Evolutionary conservation across 2,329 filamentous ascomycete genomes (phyloP), one percentile per base, ranked within the genome.

Genomic region (Aspergillus novofumigatus): DNA sequence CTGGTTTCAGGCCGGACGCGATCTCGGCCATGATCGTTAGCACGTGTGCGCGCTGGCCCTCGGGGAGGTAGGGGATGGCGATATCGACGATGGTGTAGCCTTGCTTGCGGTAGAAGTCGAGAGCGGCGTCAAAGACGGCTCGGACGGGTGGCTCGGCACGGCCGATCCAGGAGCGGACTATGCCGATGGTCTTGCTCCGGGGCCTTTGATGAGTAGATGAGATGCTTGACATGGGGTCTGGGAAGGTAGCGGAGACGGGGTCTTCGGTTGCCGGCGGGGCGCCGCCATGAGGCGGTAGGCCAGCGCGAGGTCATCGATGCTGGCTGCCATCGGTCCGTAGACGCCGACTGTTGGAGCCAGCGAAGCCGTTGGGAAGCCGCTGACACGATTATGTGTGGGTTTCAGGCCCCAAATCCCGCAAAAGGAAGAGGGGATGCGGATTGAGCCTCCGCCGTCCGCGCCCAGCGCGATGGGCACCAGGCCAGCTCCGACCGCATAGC

Each of bases 381-480:
- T 82, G 5, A 89, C 82, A 41, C 91, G 86, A 67, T 87, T 83
- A 69, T 94, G 88, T 0, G 85, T 87, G 1, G 90, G 80, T 73
- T 96, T 96, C 57, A 96, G 80, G 2, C 91, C 91, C 73, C 88
- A 96, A 23, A 91, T 77, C 51, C 91, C 90, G 70, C 90, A 94
- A 76, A 89, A 93, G 32, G 82, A 81, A 0, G 86, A 77, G 0
- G 91, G 91, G 41, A 94, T 83, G 42, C 91, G 86, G 56, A 91
- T 83, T 59, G 86, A 90, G 58, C 90, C 90, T 41, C 90, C 89
- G 1, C 89, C 88, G 65, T 93, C 90, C 5, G 86, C 87, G 41
- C 89, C 91, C 26, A 92, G 78, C 1, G 85, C 83, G 59, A 77
- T 85, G n/a, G 90, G 90, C 2, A 92, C 80, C 25, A 94, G 75